Conservation (phyloP, 2,329 filamentous ascomycete genomes). For the Phoma sp. region DNA sequence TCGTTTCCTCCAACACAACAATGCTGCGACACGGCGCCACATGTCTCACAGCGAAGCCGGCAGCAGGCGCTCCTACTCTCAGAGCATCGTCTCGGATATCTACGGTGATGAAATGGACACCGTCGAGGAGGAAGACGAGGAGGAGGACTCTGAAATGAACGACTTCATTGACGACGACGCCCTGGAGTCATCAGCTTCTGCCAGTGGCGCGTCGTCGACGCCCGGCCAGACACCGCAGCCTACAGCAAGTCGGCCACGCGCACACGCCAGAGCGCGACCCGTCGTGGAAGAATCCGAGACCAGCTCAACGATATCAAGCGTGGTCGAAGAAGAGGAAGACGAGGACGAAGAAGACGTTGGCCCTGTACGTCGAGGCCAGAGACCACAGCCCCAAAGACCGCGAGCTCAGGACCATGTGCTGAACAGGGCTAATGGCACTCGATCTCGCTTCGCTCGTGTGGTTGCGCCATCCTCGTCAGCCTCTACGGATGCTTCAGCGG, state of each 20-base stretch:
- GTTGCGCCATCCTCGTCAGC: conserved; percentile 43
- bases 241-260: conserved; percentile 26
- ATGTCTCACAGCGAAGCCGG: conserved; percentile 53
- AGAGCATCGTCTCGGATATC: conserved; percentile 51
- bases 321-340: conserved; percentile 41
- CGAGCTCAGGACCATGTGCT: conserved; percentile 39
- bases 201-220: conserved; percentile 39
- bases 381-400: conserved; percentile 38
- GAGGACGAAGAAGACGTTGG: conserved; percentile 49
- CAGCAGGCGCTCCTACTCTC: conserved; percentile 50
- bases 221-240: conserved; percentile 42
- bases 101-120: conserved; percentile 53
- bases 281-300: conserved; percentile 49
- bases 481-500: conserved; percentile 45
- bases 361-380: conserved; percentile 43
- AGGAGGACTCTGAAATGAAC: conserved; percentile 52
- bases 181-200: conserved; percentile 30
- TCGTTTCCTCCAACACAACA: conserved; percentile 38
- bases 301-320: conserved; percentile 46
- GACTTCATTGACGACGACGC: conserved; percentile 52
- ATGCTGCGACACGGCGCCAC: conserved; percentile 40
- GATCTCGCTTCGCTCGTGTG: conserved; percentile 27
- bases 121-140: conserved; percentile 53
- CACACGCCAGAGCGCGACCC: conserved; percentile 40
- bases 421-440: conserved; percentile 45